Conservation (phyloP, 352 stramenopile genomes). For the Phytophthora colocasiae region DNA sequence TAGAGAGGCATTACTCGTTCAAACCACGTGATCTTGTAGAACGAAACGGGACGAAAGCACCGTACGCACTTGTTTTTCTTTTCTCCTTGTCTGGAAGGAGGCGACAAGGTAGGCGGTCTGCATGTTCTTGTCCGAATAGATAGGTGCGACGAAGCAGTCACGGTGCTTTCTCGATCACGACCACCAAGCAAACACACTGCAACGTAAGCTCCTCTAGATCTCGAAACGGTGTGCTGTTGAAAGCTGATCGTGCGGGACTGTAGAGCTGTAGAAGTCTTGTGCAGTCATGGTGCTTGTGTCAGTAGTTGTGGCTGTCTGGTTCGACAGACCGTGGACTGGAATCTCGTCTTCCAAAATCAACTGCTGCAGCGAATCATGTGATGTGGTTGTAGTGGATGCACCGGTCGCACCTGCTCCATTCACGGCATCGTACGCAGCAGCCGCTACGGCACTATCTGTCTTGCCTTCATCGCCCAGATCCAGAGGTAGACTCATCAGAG, state of each 20-base stretch:
- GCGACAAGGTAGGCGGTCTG: slow-evolving; percentile 2
- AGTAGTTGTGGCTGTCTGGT: slow-evolving; percentile 9
- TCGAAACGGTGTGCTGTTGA: slow-evolving; percentile 58
- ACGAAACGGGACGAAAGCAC: slow-evolving; percentile 20
- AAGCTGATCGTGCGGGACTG: slow-evolving; percentile 53
- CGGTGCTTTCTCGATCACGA: slow-evolving; percentile 7
- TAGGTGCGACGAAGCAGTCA: slow-evolving; percentile 29
- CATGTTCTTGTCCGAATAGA: slow-evolving; percentile 42
- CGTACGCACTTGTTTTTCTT: slow-evolving; percentile 28
- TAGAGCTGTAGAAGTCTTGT: slow-evolving; percentile 63
- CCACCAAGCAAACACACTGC: slow-evolving; percentile 17
- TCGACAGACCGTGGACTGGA: slow-evolving; percentile 29
- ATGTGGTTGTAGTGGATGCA: slow-evolving; percentile 11
- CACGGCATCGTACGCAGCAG: slow-evolving; percentile 26
- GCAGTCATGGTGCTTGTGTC: slow-evolving; percentile 52
- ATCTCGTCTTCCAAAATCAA: slow-evolving; percentile 52
- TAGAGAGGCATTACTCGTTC: slow-evolving; percentile 17
- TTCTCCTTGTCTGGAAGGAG: slow-evolving; percentile 2
- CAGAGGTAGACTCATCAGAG: slow-evolving; percentile 40
- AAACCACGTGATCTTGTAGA: slow-evolving; percentile 15
- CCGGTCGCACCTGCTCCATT: slow-evolving; percentile 22
- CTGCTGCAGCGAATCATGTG: slow-evolving; percentile 42
- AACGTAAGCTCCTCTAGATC: slow-evolving; percentile 45
- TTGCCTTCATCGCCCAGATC: slow-evolving; percentile 33
- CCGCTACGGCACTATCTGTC: slow-evolving; percentile 22